Percentiles rank a stretch among this genome's conserved stretches.
Conservation (phyloP, 2,329 filamentous ascomycete genomes). For the Fusarium sp. region DNA sequence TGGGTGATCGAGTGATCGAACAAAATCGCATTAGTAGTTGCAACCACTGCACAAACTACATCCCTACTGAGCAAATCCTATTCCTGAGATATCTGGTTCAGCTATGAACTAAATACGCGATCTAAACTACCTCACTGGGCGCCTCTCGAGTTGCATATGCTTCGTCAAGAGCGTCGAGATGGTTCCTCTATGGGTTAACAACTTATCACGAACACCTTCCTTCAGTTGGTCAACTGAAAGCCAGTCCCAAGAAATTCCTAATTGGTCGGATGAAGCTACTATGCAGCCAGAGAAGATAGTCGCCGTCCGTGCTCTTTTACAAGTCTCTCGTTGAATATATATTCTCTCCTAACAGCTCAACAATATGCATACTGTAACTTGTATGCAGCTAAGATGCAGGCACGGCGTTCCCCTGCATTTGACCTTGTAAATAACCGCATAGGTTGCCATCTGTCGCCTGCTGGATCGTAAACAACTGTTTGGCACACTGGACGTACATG, state of each 20-base stretch:
- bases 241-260: not conserved
- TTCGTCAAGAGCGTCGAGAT: constrained; percentile 9
- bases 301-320: not conserved
- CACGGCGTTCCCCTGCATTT: constrained; percentile 11
- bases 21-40: constrained; percentile 13
- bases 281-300: not conserved
- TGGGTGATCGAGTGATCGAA: constrained; percentile 29
- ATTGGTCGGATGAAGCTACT: not conserved
- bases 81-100: constrained; percentile 8
- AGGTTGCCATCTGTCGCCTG: constrained; percentile 6
- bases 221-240: not conserved
- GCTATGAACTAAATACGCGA: constrained; percentile 6
- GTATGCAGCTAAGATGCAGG: constrained; percentile 23
- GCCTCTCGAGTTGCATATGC: not conserved
- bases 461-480: constrained; percentile 28
- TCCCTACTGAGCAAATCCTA: constrained; percentile 11
- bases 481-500: constrained; percentile 7
- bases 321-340: not conserved
- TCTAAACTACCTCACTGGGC: constrained; percentile 6
- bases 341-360: constrained; percentile 5
- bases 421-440: constrained; percentile 1
- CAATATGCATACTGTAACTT: constrained; percentile 5
- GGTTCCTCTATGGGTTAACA: not conserved
- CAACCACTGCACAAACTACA: constrained; percentile 22
- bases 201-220: not conserved